These are phyloP conservation scores for Apiospora sp. DNA, from an alignment of 2,329 filamentous ascomycete species.

Conservation along the genomic window DNA sequence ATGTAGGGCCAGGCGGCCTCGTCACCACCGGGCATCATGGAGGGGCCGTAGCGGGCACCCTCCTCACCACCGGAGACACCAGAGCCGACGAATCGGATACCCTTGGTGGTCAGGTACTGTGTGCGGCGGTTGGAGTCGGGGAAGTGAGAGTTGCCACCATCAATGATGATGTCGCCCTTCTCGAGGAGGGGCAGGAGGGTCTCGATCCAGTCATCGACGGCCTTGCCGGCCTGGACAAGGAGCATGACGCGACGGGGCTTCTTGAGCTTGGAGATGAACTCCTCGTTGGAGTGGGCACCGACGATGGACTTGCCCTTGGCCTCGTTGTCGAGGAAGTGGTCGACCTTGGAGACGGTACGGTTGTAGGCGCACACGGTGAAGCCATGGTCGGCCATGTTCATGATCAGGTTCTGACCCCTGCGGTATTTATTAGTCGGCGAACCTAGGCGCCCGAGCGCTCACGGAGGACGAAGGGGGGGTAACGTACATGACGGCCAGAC, in stretches of 20 bases:
- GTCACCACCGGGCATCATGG: slow-evolving; percentile 98
- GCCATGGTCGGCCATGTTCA: slow-evolving; percentile 89
- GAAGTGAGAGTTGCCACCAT: slow-evolving; percentile 99
- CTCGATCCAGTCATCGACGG: slow-evolving; percentile 99
- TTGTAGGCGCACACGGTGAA: slow-evolving; percentile 99
- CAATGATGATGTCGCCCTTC: slow-evolving; percentile 96
- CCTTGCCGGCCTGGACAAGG: slow-evolving; percentile 97
- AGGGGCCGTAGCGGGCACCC: slow-evolving; percentile 96
- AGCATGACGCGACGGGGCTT: slow-evolving; percentile 97
- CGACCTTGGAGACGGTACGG: slow-evolving; percentile 98
- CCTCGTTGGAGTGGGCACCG: slow-evolving; percentile 90
- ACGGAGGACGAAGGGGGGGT: slow-evolving; percentile 77
- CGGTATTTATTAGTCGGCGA: slow-evolving; percentile 45
- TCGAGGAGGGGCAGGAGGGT: slow-evolving; percentile 84
- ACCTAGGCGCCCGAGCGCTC: slow-evolving; percentile 91
- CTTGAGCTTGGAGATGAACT: slow-evolving; percentile 98
- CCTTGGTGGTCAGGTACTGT: slow-evolving; percentile 85
- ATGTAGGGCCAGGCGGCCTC: slow-evolving; percentile 98
- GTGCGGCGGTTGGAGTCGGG: slow-evolving; percentile 98
- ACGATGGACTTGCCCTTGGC: slow-evolving; percentile 95
- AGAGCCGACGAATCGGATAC: slow-evolving; percentile 93
- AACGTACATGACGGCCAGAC: slow-evolving; percentile 86
- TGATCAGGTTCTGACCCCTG: slow-evolving; percentile 84
- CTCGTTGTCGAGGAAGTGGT: slow-evolving; percentile 90
- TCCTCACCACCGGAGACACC: slow-evolving; percentile 99